Base-by-base conservation (phyloP, 1,284 basidiomycete genomes). In the Apiotrichum porosum region DNA sequence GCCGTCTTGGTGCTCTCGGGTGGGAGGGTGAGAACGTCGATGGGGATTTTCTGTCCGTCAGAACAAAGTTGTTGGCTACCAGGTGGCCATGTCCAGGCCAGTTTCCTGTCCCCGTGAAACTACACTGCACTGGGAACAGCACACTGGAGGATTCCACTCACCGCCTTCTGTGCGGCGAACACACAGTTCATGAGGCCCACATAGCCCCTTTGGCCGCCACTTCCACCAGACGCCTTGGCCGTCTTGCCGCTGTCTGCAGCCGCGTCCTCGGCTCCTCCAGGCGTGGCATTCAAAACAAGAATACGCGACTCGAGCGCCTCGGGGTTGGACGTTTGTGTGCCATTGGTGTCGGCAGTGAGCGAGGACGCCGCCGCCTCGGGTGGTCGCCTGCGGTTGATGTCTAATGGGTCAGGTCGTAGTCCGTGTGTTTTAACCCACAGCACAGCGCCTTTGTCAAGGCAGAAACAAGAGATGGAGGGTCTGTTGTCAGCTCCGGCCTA, bases 151-250 rank as follows among this genome's bases (percentile, higher is more conserved):
- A n/a, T 6, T 5, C 9, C 45, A 74, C 81, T 61, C 55, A 87
- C 91, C 49, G 90, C 79, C 75, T 98, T 98, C 71, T 99, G 95
- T 1, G 95, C 95, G 3, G 92, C 93, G 75, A 99, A 99, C 44
- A 98, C 97, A 49, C 91, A 87, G 69, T 98, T 98, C 95, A 99
- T 99, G 69, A 98, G 83, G 12, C 94, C 88, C 44, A 98, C 94
- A 55, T 75, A 75, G 13, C 71, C 71, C 1, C 68, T 58, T 46
- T 66, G 59, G 30, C 67, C 63, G 34, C 43, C 50, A 33, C 45
- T 52, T 6, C 55, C 54, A 32, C 44, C 49, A 3, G 49, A 56
- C 32, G 44, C 53, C 44, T 43, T 53, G 23, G 33, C 37, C 79
- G 71, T 92, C 87, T 21, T 42, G 6, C 47, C 40, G 5, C 45